Base-by-base conservation (phyloP, 2,329 filamentous ascomycete species). In the Amesomyces nigricolor region DNA sequence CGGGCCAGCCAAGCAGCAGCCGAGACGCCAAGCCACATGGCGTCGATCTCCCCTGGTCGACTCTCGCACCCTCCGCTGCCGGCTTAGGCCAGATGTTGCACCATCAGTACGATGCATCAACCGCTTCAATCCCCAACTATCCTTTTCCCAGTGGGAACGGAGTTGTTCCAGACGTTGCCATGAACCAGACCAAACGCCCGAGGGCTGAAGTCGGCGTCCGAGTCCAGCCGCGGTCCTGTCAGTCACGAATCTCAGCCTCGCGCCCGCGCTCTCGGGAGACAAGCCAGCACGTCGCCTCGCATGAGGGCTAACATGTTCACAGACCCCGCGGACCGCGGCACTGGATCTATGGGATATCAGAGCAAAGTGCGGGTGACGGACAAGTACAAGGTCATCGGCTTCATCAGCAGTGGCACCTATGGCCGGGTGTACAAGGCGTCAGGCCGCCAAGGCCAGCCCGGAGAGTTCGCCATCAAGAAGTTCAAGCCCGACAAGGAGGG, bases 401-500 rank as follows among this genome's bases (percentile, higher is more conserved):
- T 99, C 77, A 99, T 99, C 65, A 96, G 90, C 69, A 96, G 90
- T 64, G 94, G 94, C 46, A 99, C 94, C 14, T 99, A 99, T 81
- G 94, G 94, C 37, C 87, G 94, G 32, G 94, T 99, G 7, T 99
- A 97, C 81, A 99, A 99, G 70, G 94, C 94, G 16, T 78, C 90
- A 43, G 85, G 89, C 64, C 85, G 86, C 61, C 80, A 87, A 74
- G 82, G 85, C 64, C 76, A 85, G 69, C 74, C 83, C 50, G 88
- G 89, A 60, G 90, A 96, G 67, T 96, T 96, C 68, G 94, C 94
- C 64, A 99, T 99, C 77, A 99, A 99, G 70, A 99, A 99, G 82
- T 96, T 96, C 82, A 96, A 96, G 76, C 91, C 91, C 7, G 94
- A 99, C 72, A 99, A 97, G 75, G 94, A 99, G 73, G 94, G 94